Evolutionary conservation across 2,329 filamentous ascomycete species (phyloP).

Genomic region (Dothiorella sarmentorum): DNA sequence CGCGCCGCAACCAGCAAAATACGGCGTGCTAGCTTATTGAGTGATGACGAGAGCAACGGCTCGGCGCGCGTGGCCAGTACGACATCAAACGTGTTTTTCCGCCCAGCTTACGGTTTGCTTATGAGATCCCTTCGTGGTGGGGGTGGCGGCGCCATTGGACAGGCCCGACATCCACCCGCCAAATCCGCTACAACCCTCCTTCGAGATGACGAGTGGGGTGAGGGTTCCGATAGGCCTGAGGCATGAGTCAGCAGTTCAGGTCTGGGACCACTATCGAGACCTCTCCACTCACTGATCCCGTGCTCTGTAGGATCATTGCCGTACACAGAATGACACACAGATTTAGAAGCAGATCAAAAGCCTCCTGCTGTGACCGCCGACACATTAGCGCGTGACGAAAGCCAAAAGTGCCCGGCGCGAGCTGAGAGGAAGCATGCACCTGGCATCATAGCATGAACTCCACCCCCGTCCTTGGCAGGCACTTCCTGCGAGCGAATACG

Average conservation of each 20-base stretch:
- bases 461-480: background rate
- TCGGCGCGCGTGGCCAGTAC: constrained; percentile 12
- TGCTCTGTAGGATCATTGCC: background rate
- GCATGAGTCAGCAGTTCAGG: background rate
- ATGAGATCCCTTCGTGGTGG: background rate
- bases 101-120: background rate
- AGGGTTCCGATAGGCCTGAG: background rate
- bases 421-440: background rate
- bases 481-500: too few species aligned
- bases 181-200: background rate
- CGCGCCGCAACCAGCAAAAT: constrained; percentile 1
- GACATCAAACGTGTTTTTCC: background rate
- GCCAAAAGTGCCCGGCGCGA: background rate
- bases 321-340: background rate
- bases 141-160: constrained; percentile 2
- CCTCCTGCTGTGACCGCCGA: background rate
- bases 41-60: constrained; percentile 10
- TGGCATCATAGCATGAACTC: background rate
- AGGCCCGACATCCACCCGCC: background rate
- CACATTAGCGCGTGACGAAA: constrained; percentile 10
- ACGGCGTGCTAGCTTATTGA: constrained; percentile 7
- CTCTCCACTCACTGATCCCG: background rate
- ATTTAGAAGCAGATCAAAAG: background rate
- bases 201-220: background rate
- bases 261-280: background rate